Evolutionary conservation across 2,329 filamentous ascomycete species (phyloP), one percentile per base, ranked within the genome.

Genomic region (Botryotinia calthae): DNA sequence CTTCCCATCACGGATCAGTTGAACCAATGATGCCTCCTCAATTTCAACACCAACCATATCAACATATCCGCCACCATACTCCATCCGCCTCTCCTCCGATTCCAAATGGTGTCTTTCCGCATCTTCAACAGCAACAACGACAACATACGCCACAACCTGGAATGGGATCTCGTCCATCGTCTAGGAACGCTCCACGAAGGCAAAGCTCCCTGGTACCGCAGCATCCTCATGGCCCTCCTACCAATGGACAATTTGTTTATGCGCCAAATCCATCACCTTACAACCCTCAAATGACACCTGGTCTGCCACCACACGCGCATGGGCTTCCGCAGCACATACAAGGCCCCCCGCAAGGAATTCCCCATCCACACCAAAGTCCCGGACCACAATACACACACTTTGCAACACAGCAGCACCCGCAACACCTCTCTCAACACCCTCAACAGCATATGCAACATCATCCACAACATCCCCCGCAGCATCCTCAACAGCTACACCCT

Each of bases 41-140:
- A 77, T 89, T 89, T 77, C 92, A 92, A 75, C 87, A 89, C 78
- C 89, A 90, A 77, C 84, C 85, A n/a, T 97, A 94, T 80, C 89
- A 93, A 76, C 93, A 95, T 78, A 91, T 97, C 76, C 88, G 93
- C 80, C 92, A 96, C 78, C 88, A 91, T 72, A 94, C 93, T 31
- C 92, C 94, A 18, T 97, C 94, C 37, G 93, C 91, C 46, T 98
- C 95, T 37, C 95, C 95, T 73, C 95, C 95, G 4, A 93, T 98
- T 76, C 88, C 88, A 69, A 97, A 80, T 74, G 79, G 79, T 40
- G 79, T 78, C 44, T 80, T 67, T 67, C 46, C 51, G 67, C 82
- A 85, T 78, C 79, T 81, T 77, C 79, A 81, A n/a, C 85, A 81
- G n/a, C 85, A 84, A 64, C 79, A 79, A 71, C 89, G 94, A 75